Evolutionary conservation across 768 basidiomycete genomes (phyloP).

Genomic region (Exsudoporus frostii): DNA sequence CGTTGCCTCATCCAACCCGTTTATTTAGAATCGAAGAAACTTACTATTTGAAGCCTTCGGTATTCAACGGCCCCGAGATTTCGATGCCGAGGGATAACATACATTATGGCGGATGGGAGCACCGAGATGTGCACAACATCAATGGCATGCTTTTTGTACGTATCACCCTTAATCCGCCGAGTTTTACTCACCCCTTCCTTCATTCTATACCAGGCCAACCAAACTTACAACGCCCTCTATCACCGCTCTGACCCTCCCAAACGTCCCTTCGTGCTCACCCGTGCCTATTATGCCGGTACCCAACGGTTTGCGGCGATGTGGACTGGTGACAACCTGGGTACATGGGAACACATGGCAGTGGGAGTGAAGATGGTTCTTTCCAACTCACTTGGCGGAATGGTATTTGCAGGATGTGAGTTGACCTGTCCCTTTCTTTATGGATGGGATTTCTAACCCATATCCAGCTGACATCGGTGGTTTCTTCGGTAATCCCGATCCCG

Average conservation of each 20-base stretch:
- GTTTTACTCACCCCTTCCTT: not conserved
- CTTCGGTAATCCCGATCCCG: slow-evolving; percentile 93
- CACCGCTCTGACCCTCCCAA: slow-evolving; percentile 70
- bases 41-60: slow-evolving; percentile 61
- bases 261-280: slow-evolving; percentile 93
- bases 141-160: slow-evolving; percentile 91
- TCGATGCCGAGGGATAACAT: slow-evolving; percentile 72
- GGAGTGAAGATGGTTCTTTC: slow-evolving; percentile 92
- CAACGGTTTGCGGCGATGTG: slow-evolving; percentile 97
- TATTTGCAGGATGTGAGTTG: slow-evolving; percentile 82
- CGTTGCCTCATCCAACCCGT: slow-evolving; percentile 8
- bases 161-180: not conserved
- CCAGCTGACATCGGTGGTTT: slow-evolving; percentile 97
- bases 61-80: slow-evolving; percentile 99
- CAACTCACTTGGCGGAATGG: slow-evolving; percentile 86
- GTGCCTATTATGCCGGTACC: slow-evolving; percentile 92
- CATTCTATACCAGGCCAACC: slow-evolving; percentile 59
- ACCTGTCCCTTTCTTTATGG: not conserved
- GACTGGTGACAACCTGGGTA: slow-evolving; percentile 97
- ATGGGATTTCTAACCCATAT: not conserved
- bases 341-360: slow-evolving; percentile 96
- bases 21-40: not conserved
- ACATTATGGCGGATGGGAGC: slow-evolving; percentile 95
- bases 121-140: slow-evolving; percentile 95
- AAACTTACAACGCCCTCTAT: slow-evolving; percentile 76